phyloP scores from a whole-genome alignment of 192 early-diverging fungal genomes.

The Coemansia sp. region DNA sequence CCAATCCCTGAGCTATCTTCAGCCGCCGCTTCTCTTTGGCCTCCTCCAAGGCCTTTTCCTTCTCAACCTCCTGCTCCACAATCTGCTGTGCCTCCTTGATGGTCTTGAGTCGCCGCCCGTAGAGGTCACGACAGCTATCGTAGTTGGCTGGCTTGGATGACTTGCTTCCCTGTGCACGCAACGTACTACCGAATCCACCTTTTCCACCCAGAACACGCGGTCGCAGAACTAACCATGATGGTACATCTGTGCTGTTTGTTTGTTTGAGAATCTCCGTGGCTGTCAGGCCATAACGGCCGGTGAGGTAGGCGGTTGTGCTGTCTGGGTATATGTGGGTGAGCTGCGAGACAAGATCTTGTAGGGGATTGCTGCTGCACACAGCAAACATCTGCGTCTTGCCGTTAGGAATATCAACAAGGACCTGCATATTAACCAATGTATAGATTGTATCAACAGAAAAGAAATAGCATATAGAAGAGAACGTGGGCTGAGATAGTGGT shows the following conservation, averaged over 20 bases:
- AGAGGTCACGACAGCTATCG: constrained; percentile 91
- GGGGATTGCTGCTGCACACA: constrained; percentile 22
- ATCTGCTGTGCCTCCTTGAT: constrained; percentile 88
- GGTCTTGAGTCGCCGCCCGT: constrained; percentile 81
- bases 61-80: constrained; percentile 23
- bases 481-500: too few species aligned
- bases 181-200: constrained; percentile 94
- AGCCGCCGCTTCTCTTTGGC: constrained; percentile 71
- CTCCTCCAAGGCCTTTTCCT: constrained; percentile 22
- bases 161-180: constrained; percentile 87
- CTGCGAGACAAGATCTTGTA: constrained; percentile 20
- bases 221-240: constrained; percentile 21
- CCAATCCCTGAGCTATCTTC: constrained; percentile 75
- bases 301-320: constrained; percentile 14
- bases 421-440: constrained; percentile 16
- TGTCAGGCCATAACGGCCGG: constrained; percentile 25
- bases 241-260: too few species aligned
- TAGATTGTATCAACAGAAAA: too few species aligned
- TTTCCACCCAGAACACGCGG: constrained; percentile 73
- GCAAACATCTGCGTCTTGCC: constrained; percentile 10
- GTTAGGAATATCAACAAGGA: constrained; percentile 23
- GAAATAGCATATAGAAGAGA: too few species aligned
- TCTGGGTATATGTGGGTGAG: background rate
- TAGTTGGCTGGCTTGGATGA: constrained; percentile 90
- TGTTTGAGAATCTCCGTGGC: constrained; percentile 11